Conservation (phyloP, 768 basidiomycete species). For the Phylloporus rhodoxanthus region DNA sequence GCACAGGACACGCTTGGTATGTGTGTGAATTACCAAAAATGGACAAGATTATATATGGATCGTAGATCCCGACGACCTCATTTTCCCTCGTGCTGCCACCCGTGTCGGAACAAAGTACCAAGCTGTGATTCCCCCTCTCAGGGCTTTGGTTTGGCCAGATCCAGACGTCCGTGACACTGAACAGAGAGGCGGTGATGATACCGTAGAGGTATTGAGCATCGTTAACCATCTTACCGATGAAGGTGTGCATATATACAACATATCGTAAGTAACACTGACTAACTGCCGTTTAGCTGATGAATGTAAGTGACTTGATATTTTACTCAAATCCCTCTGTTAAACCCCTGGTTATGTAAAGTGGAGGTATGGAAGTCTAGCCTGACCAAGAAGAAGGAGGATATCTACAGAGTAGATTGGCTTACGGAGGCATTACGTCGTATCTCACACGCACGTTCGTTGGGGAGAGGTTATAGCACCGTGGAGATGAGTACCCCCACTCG, state of each 20-base stretch:
- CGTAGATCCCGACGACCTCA: constrained; percentile 91
- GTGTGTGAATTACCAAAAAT: constrained; percentile 22
- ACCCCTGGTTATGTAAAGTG: constrained; percentile 37
- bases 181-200: constrained; percentile 65
- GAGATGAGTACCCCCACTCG: constrained; percentile 56
- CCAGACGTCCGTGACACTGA: constrained; percentile 29
- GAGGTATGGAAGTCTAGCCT: constrained; percentile 59
- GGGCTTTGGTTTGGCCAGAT: constrained; percentile 25
- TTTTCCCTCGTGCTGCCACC: constrained; percentile 90
- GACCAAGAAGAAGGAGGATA: constrained; percentile 46
- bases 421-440: constrained; percentile 69
- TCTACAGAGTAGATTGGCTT: constrained; percentile 71
- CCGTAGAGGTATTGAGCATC: constrained; percentile 65
- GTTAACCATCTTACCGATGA: constrained; percentile 62
- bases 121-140: constrained; percentile 43
- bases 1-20: constrained; percentile 87
- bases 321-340: background rate
- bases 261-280: constrained; percentile 17
- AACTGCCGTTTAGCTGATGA: constrained; percentile 42
- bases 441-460: constrained; percentile 59
- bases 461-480: constrained; percentile 53
- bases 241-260: constrained; percentile 41
- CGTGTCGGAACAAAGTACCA: constrained; percentile 89
- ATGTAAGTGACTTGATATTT: constrained; percentile 37
- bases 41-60: constrained; percentile 25